Conservation (phyloP, 345 rosid genomes). For the Euphorbia tirucalli region DNA sequence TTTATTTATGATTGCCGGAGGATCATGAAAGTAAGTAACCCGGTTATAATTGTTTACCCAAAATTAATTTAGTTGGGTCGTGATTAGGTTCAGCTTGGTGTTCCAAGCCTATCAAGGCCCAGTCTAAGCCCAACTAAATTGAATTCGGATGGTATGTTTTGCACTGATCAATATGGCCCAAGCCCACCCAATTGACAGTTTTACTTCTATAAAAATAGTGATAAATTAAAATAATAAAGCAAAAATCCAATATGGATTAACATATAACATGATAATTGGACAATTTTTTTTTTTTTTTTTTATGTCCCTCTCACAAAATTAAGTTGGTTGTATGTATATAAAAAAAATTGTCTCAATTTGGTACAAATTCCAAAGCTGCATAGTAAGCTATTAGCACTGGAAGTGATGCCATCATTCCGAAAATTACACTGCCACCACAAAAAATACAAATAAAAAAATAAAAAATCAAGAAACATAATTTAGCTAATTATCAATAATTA, state of each 20-base stretch:
- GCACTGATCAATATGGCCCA: no score
- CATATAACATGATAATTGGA: not conserved
- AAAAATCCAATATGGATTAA: not conserved
- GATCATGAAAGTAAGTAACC: no score
- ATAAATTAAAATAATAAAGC: not conserved
- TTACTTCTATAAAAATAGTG: no score
- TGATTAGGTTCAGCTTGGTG: no score
- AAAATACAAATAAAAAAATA: not conserved
- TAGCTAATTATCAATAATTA: not conserved
- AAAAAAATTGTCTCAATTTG: not conserved
- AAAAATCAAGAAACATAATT: not conserved
- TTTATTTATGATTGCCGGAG: no score
- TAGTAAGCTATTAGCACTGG: slow-evolving; percentile 67
- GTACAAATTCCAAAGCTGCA: slow-evolving; percentile 31
- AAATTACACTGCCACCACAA: slow-evolving; percentile 56
- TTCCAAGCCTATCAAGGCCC: no score
- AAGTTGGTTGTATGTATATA: no score
- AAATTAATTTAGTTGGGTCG: no score
- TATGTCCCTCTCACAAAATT: not conserved
- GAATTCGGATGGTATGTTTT: no score
- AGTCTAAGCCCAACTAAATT: no score
- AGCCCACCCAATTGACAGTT: no score
- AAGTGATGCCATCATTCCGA: slow-evolving; percentile 61
- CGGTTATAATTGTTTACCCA: no score
- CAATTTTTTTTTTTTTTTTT: not conserved